Evolutionary conservation across 2,329 filamentous ascomycete species (phyloP), one percentile per base, ranked within the genome.

Genomic region (Phaeosphaeriaceae sp.): DNA sequence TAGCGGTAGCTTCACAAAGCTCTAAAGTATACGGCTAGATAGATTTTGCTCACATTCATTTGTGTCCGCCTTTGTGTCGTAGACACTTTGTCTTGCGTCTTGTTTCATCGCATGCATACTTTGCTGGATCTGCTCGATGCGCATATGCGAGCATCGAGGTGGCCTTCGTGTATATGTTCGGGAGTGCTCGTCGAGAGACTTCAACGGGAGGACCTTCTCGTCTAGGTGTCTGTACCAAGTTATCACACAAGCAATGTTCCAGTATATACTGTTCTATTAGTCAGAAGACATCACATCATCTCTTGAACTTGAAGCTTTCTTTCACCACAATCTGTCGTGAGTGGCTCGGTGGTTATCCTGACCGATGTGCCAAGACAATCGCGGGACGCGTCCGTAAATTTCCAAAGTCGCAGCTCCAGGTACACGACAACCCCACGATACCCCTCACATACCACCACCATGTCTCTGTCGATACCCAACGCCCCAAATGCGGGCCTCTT

Each of bases 381-480:
- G 55, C 56, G 57, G 55, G 65, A 75, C 73, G 72, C 72, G 72
- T 74, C 64, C 67, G 31, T 36, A 54, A 54, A 31, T 47, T 54
- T 50, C 33, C 44, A 49, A 48, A 54, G 52, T 46, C 13, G 19
- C 22, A 54, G 36, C 33, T 36, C 54, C 56, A 68, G 68, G 68
- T 66, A 64, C 68, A 72, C 67, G 66, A 66, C 65, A 51, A 65
- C 59, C 65, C 65, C 66, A 58, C 62, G 58, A 74, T 71, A 75
- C 68, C 70, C 70, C 69, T 66, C 69, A 61, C 57, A 66, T 42
- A 66, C 58, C 48, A 47, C 63, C 62, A 82, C 67, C 71, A 98
- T 99, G 95, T 99, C 95, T 81, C 88, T 99, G 78, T 92, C 93
- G 77, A 96, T 99, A 77, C 95, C 95, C 65, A 92, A 89, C 80